Base-by-base conservation (phyloP, 2,329 filamentous ascomycete species). In the Clathrospora elynae region DNA sequence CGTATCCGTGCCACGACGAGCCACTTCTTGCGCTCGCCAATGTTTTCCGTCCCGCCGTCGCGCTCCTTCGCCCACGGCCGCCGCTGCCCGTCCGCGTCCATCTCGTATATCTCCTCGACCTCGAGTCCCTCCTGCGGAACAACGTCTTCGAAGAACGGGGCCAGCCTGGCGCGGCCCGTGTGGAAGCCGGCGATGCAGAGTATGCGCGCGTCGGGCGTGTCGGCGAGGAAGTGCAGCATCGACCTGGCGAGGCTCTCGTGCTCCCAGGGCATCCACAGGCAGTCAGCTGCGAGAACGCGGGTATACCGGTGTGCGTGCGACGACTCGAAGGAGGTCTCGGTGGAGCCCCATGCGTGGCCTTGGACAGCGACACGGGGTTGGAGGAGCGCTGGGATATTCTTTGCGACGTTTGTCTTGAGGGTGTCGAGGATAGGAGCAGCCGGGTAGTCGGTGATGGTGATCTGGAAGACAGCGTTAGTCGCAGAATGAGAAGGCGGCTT, bases 231-330 rank as follows among this genome's bases (percentile, higher is more conserved):
- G 67, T 82, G 81, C 4, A 75, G 67, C 61, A 88, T 81, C 16
- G 84, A 87, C 28, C 62, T 67, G 32, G 78, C 77, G 17, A 90
- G 75, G 64, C 84, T 86, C n/a, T 69, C 75, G 67, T 90, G 87
- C 72, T 89, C 80, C 73, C 78, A 79, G 1, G 82, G 80, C 83
- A 89, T 88, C 86, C 86, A 90, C 42, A 87, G 76, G 59, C 86
- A 88, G 68, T 90, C 86, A 49, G 84, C 83, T 0, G 82, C 83
- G n/a, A 88, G 69, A 26, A 90, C 74, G 43, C 83, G 78, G 31
- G 81, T 81, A 60, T 84, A 88, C 1, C 53, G 43, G 6, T 70
- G 69, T 9, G 68, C 68, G 35, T 72, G 52, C 1, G 55, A 35
- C 5, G 30, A 16, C 9, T 74, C 69, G 34, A 81, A 74, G 17